phyloP scores from a whole-genome alignment of 2,329 filamentous ascomycete species.

The Cladosporium sp. region DNA sequence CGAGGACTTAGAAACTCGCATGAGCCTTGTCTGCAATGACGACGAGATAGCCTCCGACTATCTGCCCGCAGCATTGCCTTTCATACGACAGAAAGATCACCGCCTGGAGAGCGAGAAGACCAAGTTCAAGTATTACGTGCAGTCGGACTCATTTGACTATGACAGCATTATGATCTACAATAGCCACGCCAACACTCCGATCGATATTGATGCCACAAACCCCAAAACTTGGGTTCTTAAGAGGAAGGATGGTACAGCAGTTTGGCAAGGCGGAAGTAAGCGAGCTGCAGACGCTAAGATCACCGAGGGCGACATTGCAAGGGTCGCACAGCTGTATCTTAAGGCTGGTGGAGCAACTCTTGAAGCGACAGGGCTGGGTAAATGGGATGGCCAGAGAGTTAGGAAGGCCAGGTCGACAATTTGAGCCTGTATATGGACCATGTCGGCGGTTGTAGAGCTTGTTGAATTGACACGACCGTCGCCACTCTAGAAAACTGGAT shows the following conservation, averaged over 20 bases:
- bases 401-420: too few species aligned
- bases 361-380: background rate
- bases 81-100: background rate
- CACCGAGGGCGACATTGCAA: conserved; percentile 4
- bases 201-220: background rate
- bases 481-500: too few species aligned
- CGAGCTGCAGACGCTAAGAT: background rate
- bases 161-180: conserved; percentile 11
- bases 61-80: conserved; percentile 1
- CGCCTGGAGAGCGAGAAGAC: background rate
- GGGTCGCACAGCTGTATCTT: conserved; percentile 5
- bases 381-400: background rate
- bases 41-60: background rate
- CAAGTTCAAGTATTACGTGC: background rate
- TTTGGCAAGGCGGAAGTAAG: conserved; percentile 5
- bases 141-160: conserved; percentile 5
- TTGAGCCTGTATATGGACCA: too few species aligned
- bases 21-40: background rate
- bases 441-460: too few species aligned
- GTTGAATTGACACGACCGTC: too few species aligned
- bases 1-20: background rate
- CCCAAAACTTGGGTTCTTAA: conserved; percentile 2
- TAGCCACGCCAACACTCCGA: background rate
- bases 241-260: background rate
- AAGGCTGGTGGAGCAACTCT: background rate